These are phyloP conservation scores for Cyclaneusma minus DNA, from an alignment of 2,329 filamentous ascomycete species.

Conservation along the genomic window DNA sequence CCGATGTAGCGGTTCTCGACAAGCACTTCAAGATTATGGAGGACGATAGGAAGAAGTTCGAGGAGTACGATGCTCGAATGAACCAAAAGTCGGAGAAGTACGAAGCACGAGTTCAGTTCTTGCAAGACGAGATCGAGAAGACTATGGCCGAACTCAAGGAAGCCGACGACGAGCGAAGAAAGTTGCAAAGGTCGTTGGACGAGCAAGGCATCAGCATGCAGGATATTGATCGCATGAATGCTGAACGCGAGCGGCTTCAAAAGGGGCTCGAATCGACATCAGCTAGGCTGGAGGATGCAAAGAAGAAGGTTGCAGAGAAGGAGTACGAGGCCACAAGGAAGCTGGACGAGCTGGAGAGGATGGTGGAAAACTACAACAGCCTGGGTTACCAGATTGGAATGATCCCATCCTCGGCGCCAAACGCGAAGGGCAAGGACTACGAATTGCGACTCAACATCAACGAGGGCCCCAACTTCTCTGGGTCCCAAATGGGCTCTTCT, in stretches of 20 bases:
- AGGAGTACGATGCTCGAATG: constrained; percentile 80
- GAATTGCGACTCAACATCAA: constrained; percentile 76
- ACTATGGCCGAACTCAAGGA: constrained; percentile 59
- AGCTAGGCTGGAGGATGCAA: constrained; percentile 67
- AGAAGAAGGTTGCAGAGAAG: constrained; percentile 68
- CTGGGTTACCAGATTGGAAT: constrained; percentile 86
- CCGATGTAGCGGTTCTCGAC: constrained; percentile 70
- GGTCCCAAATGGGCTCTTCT: constrained; percentile 32
- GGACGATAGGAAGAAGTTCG: constrained; percentile 88
- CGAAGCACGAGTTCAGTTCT: constrained; percentile 59
- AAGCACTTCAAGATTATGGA: constrained; percentile 87
- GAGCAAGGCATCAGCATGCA: constrained; percentile 90
- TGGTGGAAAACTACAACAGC: constrained; percentile 85
- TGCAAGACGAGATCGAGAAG: constrained; percentile 79
- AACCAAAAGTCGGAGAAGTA: constrained; percentile 81
- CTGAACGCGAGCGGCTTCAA: constrained; percentile 85
- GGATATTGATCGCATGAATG: constrained; percentile 98
- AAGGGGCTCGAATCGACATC: constrained; percentile 68
- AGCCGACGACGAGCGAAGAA: constrained; percentile 66
- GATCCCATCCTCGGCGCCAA: constrained; percentile 70
- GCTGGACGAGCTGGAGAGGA: constrained; percentile 81
- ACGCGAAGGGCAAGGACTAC: constrained; percentile 72
- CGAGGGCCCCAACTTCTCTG: constrained; percentile 60
- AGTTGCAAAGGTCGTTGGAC: constrained; percentile 75
- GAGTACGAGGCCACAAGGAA: constrained; percentile 76